Percentiles rank a stretch among this genome's conserved stretches.
Evolutionary conservation across 2,329 filamentous ascomycete species (phyloP).

Genomic region (Fusarium sp.): DNA sequence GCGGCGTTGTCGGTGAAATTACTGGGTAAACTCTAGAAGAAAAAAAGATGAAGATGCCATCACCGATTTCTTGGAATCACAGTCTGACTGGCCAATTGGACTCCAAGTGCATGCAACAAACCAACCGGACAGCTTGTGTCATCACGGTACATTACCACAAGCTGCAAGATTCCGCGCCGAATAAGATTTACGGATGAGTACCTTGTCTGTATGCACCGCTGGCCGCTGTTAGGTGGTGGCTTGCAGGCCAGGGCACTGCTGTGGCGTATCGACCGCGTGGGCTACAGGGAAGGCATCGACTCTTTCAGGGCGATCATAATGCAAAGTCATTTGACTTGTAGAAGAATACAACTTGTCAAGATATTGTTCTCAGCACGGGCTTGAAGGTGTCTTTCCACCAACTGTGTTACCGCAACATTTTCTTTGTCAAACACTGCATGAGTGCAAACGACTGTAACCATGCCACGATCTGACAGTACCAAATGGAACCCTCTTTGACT

Average conservation of each 20-base stretch:
- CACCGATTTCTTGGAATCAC: background rate
- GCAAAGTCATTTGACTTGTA: background rate
- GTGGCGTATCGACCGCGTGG: slow-evolving; percentile 36
- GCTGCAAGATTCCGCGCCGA: slow-evolving; percentile 3
- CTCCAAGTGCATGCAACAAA: background rate
- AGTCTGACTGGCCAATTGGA: slow-evolving; percentile 25
- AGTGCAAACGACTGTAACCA: background rate
- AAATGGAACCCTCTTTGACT: background rate
- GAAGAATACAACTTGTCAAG: slow-evolving; percentile 9
- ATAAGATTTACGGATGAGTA: slow-evolving; percentile 4
- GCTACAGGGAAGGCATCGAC: slow-evolving; percentile 19
- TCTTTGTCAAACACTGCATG: slow-evolving; percentile 10
- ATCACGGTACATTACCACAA: background rate
- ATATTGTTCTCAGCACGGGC: slow-evolving; percentile 28
- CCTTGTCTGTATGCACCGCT: slow-evolving; percentile 3
- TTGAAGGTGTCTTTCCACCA: background rate
- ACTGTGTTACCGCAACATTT: background rate
- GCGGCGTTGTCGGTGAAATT: slow-evolving; percentile 23
- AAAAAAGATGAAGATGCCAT: background rate
- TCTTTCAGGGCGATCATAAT: slow-evolving; percentile 15
- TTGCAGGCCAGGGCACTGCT: background rate
- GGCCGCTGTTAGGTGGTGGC: slow-evolving; percentile 13
- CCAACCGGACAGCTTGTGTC: slow-evolving; percentile 13
- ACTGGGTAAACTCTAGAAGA: background rate
- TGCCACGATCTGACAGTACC: background rate